A percentile compares a stretch with the other conserved stretches of the same genome.
These are phyloP conservation scores for Hypoxylon fuscum DNA, from an alignment of 495 filamentous ascomycete genomes.

Conservation along the genomic window DNA sequence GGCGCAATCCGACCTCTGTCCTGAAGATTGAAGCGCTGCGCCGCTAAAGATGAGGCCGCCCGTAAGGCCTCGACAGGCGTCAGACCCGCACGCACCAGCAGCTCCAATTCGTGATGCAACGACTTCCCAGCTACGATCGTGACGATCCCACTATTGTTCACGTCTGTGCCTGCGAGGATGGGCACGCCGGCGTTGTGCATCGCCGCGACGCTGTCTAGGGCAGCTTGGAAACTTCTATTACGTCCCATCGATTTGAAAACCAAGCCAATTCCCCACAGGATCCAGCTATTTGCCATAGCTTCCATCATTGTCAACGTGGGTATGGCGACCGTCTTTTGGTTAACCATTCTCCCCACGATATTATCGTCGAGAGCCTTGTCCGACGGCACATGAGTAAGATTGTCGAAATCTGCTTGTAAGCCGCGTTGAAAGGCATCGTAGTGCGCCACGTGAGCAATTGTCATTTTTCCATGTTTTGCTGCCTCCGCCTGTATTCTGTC, in stretches of 20 bases:
- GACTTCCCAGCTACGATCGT: slow-evolving; percentile 33
- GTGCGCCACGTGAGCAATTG: slow-evolving; percentile 41
- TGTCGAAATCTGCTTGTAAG: slow-evolving; percentile 35
- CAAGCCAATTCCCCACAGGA: slow-evolving; percentile 28
- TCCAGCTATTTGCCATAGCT: slow-evolving; percentile 29
- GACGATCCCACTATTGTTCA: slow-evolving; percentile 36
- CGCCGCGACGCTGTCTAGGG: slow-evolving; percentile 34
- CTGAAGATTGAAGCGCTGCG: slow-evolving; percentile 45
- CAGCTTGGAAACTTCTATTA: slow-evolving; percentile 24
- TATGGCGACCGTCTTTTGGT: slow-evolving; percentile 33
- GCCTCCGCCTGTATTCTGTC: slow-evolving; percentile 40
- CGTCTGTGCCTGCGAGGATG: slow-evolving; percentile 44
- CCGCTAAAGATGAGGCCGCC: slow-evolving; percentile 44
- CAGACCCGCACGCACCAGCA: slow-evolving; percentile 39
- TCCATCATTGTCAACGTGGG: slow-evolving; percentile 45
- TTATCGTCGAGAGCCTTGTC: slow-evolving; percentile 35
- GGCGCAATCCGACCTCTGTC: slow-evolving; percentile 46
- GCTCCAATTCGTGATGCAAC: slow-evolving; percentile 41
- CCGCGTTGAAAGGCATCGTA: slow-evolving; percentile 38
- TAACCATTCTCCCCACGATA: slow-evolving; percentile 26
- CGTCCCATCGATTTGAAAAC: slow-evolving; percentile 3
- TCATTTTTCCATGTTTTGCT: slow-evolving; percentile 32
- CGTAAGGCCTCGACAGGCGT: slow-evolving; percentile 45
- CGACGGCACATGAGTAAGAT: slow-evolving; percentile 45
- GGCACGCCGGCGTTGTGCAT: slow-evolving; percentile 41